These are phyloP conservation scores for Penicillium paneum DNA, from an alignment of 2,329 filamentous ascomycete genomes.

Conservation along the genomic window DNA sequence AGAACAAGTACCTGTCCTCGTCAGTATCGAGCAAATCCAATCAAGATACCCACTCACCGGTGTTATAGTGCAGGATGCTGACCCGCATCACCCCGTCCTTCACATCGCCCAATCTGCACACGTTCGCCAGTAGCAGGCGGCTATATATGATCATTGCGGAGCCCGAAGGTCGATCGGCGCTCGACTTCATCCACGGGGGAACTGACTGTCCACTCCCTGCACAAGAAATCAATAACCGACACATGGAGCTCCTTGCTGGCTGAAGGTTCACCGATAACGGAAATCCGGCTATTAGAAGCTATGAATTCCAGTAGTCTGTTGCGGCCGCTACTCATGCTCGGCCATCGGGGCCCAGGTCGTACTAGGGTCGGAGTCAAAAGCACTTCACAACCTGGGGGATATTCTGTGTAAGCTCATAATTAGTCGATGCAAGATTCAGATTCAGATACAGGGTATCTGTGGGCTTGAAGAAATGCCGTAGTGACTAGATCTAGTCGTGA, in stretches of 20 bases:
- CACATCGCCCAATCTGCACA: slow-evolving; percentile 56
- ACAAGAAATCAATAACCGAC: slow-evolving; percentile 66
- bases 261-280: slow-evolving; percentile 57
- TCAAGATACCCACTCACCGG: slow-evolving; percentile 46
- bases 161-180: slow-evolving; percentile 56
- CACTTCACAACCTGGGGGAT: slow-evolving; percentile 63
- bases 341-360: slow-evolving; percentile 53
- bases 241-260: slow-evolving; percentile 53
- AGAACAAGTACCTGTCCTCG: slow-evolving; percentile 15
- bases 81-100: slow-evolving; percentile 65
- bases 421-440: slow-evolving; percentile 64
- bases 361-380: slow-evolving; percentile 49
- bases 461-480: slow-evolving; percentile 67
- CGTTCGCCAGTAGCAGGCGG: slow-evolving; percentile 58
- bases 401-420: slow-evolving; percentile 66
- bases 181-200: slow-evolving; percentile 62
- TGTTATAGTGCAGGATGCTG: slow-evolving; percentile 73
- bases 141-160: slow-evolving; percentile 68
- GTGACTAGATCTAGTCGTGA: slow-evolving; percentile 54
- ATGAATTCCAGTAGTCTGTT: slow-evolving; percentile 59
- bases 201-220: slow-evolving; percentile 53
- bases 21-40: slow-evolving; percentile 2
- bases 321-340: slow-evolving; percentile 60
- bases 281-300: slow-evolving; percentile 50
- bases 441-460: slow-evolving; percentile 60